phyloP scores from a whole-genome alignment of 495 filamentous ascomycete genomes.

The Penicillium maclennaniae region DNA sequence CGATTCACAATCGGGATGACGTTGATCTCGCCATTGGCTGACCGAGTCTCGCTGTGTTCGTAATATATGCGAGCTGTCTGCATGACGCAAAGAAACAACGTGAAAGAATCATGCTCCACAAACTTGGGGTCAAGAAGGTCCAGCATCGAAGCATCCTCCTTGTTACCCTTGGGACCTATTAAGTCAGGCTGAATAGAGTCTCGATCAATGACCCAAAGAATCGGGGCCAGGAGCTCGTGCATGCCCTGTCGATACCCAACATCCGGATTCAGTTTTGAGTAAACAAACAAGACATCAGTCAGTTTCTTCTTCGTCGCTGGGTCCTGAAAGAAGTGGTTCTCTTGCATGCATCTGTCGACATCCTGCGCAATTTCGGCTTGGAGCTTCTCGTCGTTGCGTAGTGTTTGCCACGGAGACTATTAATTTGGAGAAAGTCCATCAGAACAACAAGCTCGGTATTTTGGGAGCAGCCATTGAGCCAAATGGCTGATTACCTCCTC shows the following conservation, averaged over 20 bases:
- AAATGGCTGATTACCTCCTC: slow-evolving; percentile 56
- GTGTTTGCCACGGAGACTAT: slow-evolving; percentile 84
- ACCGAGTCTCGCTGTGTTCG: slow-evolving; percentile 51
- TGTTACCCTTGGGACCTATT: slow-evolving; percentile 8
- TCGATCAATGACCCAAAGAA: slow-evolving; percentile 80
- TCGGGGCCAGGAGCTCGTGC: slow-evolving; percentile 91
- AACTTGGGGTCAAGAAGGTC: slow-evolving; percentile 65
- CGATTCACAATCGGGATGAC: slow-evolving; percentile 80
- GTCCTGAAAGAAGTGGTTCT: slow-evolving; percentile 84
- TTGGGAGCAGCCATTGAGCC: background rate
- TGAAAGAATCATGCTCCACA: slow-evolving; percentile 88
- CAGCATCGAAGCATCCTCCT: slow-evolving; percentile 49
- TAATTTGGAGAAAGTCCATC: slow-evolving; percentile 32
- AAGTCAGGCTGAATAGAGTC: slow-evolving; percentile 64
- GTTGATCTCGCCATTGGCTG: slow-evolving; percentile 39
- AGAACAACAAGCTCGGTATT: slow-evolving; percentile 13
- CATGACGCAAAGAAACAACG: slow-evolving; percentile 83
- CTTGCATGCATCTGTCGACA: slow-evolving; percentile 88
- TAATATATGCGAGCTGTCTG: slow-evolving; percentile 82
- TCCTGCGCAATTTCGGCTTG: slow-evolving; percentile 93
- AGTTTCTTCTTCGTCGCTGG: slow-evolving; percentile 75
- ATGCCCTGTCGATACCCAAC: slow-evolving; percentile 94
- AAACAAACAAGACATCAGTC: slow-evolving; percentile 86
- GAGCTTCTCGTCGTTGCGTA: slow-evolving; percentile 78
- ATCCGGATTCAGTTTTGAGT: slow-evolving; percentile 86